These are phyloP conservation scores for Tetraselmis chui DNA, from an alignment of 139 green algal species.

Conservation along the genomic window DNA sequence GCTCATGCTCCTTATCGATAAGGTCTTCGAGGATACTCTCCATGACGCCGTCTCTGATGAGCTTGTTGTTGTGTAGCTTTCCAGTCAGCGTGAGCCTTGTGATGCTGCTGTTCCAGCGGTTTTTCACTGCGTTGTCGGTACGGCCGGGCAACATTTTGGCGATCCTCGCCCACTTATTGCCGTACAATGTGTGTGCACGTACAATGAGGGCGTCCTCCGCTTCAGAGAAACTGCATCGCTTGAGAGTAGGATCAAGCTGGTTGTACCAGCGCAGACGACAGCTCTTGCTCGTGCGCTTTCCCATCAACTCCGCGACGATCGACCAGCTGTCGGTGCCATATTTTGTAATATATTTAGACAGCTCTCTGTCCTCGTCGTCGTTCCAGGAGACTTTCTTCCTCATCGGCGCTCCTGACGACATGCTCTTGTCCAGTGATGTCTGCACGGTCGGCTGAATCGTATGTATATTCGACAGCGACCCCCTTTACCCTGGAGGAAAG, in stretches of 20 bases:
- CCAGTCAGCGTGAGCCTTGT: neutral
- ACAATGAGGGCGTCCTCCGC: conserved; percentile 44
- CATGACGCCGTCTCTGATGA: too few species aligned
- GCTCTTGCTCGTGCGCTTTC: neutral
- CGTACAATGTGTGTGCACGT: conserved; percentile 26
- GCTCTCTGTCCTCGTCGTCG: too few species aligned
- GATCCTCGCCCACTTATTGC: conserved; percentile 73
- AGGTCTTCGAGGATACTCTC: too few species aligned
- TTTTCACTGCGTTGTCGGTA: conserved; percentile 83
- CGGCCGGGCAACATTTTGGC: conserved; percentile 54
- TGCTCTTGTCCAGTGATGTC: too few species aligned
- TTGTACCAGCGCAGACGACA: conserved; percentile 51
- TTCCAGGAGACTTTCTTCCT: too few species aligned
- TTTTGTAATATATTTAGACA: too few species aligned
- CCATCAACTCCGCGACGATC: neutral
- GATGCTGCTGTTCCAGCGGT: conserved; percentile 70
- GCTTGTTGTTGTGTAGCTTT: neutral
- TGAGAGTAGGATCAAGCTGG: conserved; percentile 62
- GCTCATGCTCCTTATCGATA: too few species aligned
- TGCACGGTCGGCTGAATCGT: too few species aligned
- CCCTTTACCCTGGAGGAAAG: too few species aligned
- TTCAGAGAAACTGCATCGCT: conserved; percentile 30
- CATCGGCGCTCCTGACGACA: too few species aligned
- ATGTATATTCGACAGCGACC: too few species aligned
- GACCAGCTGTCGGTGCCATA: neutral